Base-by-base conservation (phyloP, 2,329 filamentous ascomycete species). In the Claviceps africana region DNA sequence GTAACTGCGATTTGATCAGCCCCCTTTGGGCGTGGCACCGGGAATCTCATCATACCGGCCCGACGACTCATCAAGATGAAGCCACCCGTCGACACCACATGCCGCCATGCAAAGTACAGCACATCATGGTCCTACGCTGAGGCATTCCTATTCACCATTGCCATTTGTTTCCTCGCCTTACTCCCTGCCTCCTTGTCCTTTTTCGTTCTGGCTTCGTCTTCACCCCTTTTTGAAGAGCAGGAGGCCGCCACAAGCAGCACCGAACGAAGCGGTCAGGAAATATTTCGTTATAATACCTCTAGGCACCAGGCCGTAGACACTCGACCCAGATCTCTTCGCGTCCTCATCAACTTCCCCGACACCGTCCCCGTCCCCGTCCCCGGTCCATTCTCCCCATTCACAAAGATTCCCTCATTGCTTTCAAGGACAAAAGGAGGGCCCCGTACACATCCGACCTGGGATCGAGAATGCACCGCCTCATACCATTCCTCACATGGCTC, bases 121-220 rank as follows among this genome's bases (percentile, higher is more conserved):
- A 33, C 52, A 53, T 47, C 35, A 48, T 48, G 39, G 47, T 51
- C 44, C 31, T 39, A 53, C 52, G n/a, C 33, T 47, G 39, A 35
- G 49, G 21, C 15, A 21, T 17, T 28, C 13, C 37, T 4, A 40
- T 42, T 47, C 44, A 47, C 44, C 10, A 25, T 43, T 43, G n/a
- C 2, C 21, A 40, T 40, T 21, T 21, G 8, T n/a, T 11, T 9
- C 9, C 39, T n/a, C n/a, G 3, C 37, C n/a, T 2, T n/a, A n/a
- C 9, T 40, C 10, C 5, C 22, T 33, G 21, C 33, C 44, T 47
- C n/a, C 25, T 22, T 3, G 10, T 21, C 39, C 2, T 39, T 17
- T n/a, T n/a, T n/a, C n/a, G n/a, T n/a, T n/a, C n/a, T n/a, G n/a
- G n/a, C n/a, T n/a, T n/a, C n/a, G n/a, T n/a, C n/a, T n/a, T n/a